phyloP scores from a whole-genome alignment of 192 early-diverging fungal genomes.

The Dispira simplex region DNA sequence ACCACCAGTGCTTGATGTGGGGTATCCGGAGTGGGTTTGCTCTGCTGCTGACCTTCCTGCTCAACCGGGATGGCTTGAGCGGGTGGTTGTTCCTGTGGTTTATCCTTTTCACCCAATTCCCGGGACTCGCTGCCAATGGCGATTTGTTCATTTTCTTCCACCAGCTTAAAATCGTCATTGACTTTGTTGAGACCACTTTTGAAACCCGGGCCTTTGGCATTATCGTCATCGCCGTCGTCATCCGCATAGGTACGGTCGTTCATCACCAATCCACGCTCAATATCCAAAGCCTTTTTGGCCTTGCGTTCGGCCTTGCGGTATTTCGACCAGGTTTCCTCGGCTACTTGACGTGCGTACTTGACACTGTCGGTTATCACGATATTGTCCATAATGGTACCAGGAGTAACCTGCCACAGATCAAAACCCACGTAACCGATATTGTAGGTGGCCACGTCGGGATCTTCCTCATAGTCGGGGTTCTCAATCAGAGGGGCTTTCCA shows the following conservation, averaged over 20 bases:
- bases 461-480: constrained; percentile 79
- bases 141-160: too few relatives aligned
- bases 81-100: too few relatives aligned
- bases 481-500: constrained; percentile 75
- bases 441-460: constrained; percentile 58
- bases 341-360: constrained; percentile 47
- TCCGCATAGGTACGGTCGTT: not conserved
- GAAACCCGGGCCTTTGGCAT: too few relatives aligned
- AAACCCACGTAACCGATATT: constrained; percentile 73
- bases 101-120: too few relatives aligned
- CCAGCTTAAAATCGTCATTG: too few relatives aligned
- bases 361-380: constrained; percentile 70
- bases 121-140: too few relatives aligned
- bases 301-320: constrained; percentile 47
- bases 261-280: not conserved
- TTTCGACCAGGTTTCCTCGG: constrained; percentile 58
- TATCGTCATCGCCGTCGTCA: too few relatives aligned
- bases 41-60: too few relatives aligned
- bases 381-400: constrained; percentile 78
- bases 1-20: too few relatives aligned
- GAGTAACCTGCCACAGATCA: constrained; percentile 90
- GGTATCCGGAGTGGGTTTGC: too few relatives aligned
- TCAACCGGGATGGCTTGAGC: too few relatives aligned
- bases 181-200: too few relatives aligned
- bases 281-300: constrained; percentile 42